A percentile compares a stretch with the other conserved stretches of the same genome.
phyloP scores from a whole-genome alignment of 331 rosid species.

The Cucumis variabilis region DNA sequence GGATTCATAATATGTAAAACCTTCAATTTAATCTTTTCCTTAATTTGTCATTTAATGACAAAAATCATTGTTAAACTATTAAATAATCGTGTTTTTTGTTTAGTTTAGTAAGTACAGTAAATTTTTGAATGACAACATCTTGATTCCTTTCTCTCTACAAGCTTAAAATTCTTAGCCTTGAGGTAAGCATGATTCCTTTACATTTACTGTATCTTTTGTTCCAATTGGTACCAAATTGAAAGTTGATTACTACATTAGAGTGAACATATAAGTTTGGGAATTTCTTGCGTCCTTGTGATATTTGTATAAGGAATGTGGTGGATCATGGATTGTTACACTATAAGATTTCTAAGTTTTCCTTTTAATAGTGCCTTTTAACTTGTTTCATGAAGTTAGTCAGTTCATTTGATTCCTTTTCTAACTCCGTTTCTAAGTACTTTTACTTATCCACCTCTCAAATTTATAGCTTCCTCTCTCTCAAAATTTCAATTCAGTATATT shows the following conservation, averaged over 20 bases:
- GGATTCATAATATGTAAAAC: neutral
- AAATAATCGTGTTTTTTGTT: neutral
- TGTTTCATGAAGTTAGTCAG: neutral
- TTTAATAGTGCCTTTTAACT: neutral
- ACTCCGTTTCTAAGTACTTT: neutral
- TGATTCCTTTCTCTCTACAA: neutral
- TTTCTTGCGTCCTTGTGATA: neutral
- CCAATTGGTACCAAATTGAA: neutral
- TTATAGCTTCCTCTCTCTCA: neutral
- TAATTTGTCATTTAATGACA: neutral
- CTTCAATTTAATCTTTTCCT: neutral
- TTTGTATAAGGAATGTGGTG: neutral
- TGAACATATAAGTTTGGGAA: neutral
- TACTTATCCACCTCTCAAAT: neutral
- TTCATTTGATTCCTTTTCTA: neutral
- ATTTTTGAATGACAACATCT: neutral
- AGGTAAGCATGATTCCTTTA: neutral
- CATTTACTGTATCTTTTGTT: neutral
- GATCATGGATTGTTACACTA: neutral
- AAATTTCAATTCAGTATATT: neutral
- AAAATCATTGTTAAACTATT: neutral
- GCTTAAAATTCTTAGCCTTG: neutral
- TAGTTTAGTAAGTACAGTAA: neutral
- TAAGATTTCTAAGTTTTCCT: neutral
- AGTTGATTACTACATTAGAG: neutral